Evolutionary conservation across 129 eudicot genomes (phyloP), one percentile per base, ranked within the genome.

Genomic region (Calendula officinalis): DNA sequence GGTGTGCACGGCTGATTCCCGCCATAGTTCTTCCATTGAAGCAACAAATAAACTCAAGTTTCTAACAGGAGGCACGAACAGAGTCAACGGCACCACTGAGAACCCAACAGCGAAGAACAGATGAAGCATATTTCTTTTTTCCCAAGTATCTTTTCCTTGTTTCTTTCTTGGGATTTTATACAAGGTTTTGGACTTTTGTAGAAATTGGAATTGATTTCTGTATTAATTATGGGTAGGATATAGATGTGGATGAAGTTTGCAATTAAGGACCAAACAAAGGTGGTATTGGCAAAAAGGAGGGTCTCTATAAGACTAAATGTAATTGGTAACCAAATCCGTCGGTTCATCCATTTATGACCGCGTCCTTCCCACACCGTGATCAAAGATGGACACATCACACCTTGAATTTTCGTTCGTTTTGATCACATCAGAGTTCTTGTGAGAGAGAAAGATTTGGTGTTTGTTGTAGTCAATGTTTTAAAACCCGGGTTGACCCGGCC

Each of bases 81-180:
- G 81, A 27, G 84, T 84, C 67, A 91, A 67, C 34, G 97, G 97
- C 40, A 79, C 95, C 2, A 90, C 94, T 4, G 97, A 87, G 59
- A 87, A 87, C 3, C 94, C 96, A 57, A 84, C 86, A 8, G 96
- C 85, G 12, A 91, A 84, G 72, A 91, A 82, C 75, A 84, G 63
- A 42, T 82, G 88, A 77, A 87, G 51, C 96, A 91, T 85, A 73
- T 82, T 79, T 80, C 15, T 13, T 44, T 14, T 44, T 44, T 44
- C 12, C n/a, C n/a, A 9, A 10, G 5, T n/a, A 5, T 10, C 9
- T 55, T 54, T 30, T 4, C 9, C 3, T 30, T 35, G n/a, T 6
- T 39, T 33, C 3, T 15, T 52, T 62, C 40, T 33, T 5, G 22
- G 30, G 53, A 8, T 16, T 64, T 55, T 56, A 15, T 37, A 1